Conservation (phyloP, 2,329 filamentous ascomycete species). For the Paramyrothecium sp. region DNA sequence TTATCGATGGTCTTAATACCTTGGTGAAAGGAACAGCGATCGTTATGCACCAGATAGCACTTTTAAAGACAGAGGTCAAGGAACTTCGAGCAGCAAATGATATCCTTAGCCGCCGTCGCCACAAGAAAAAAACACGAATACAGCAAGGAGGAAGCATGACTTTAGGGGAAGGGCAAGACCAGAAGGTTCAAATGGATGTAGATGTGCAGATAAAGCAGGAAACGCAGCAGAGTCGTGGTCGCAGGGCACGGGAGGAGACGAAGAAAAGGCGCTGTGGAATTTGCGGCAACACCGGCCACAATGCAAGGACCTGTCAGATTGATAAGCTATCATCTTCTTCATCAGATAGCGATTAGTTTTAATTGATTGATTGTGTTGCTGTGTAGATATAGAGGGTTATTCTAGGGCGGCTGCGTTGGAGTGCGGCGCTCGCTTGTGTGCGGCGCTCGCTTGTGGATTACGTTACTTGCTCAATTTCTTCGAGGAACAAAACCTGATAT, state of each 20-base stretch:
- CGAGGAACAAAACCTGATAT: conserved; percentile 1
- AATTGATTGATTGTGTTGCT: not conserved
- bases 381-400: not conserved
- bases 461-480: conserved; percentile 1
- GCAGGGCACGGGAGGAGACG: not conserved
- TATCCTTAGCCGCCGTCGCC: no score
- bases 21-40: no score
- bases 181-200: not conserved
- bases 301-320: no score
- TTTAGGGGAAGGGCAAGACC: not conserved
- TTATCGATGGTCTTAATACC: no score
- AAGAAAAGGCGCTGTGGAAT: not conserved
- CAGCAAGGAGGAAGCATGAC: not conserved
- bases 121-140: no score
- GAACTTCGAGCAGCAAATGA: no score
- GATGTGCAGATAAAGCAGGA: conserved; percentile 1
- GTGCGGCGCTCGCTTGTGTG: not conserved
- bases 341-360: not conserved
- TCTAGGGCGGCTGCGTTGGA: not conserved
- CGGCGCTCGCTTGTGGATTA: not conserved
- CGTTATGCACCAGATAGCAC: no score
- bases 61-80: no score
- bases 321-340: not conserved
- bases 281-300: not conserved
- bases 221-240: not conserved